Conservation (phyloP, 2,329 filamentous ascomycete species). For the Xylariaceae sp. region DNA sequence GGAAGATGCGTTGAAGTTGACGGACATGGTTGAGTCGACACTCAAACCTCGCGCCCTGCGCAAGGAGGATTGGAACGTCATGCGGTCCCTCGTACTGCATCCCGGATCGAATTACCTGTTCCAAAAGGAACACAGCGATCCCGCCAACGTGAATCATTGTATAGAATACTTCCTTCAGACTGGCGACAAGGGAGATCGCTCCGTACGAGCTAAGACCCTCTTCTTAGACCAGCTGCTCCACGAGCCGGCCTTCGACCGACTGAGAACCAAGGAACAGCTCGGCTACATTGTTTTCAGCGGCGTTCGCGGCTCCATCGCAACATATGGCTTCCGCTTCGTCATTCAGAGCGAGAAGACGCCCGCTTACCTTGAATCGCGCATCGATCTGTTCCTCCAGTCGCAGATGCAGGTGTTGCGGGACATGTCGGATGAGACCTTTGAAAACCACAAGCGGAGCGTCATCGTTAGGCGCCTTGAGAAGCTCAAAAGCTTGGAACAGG, state of each 20-base stretch:
- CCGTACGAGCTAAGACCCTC: slow-evolving; percentile 67
- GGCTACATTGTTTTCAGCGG: slow-evolving; percentile 95
- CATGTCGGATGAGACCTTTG: slow-evolving; percentile 81
- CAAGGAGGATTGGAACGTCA: slow-evolving; percentile 71
- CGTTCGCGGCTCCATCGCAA: slow-evolving; percentile 64
- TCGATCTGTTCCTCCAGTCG: slow-evolving; percentile 72
- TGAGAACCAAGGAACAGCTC: slow-evolving; percentile 94
- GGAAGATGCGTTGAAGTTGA: slow-evolving; percentile 82
- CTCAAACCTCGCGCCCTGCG: slow-evolving; percentile 71
- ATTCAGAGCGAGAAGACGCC: slow-evolving; percentile 89
- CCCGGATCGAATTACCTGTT: slow-evolving; percentile 79
- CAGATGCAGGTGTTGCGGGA: slow-evolving; percentile 62
- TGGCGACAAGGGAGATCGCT: slow-evolving; percentile 63
- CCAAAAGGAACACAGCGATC: slow-evolving; percentile 73
- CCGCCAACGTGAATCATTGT: slow-evolving; percentile 83
- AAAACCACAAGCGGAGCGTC: slow-evolving; percentile 83
- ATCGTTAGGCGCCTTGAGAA: slow-evolving; percentile 85
- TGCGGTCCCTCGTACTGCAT: slow-evolving; percentile 71
- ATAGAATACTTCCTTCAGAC: slow-evolving; percentile 73
- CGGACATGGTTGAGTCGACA: slow-evolving; percentile 72
- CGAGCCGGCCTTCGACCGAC: slow-evolving; percentile 89
- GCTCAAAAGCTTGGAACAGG: slow-evolving; percentile 83
- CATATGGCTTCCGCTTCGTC: slow-evolving; percentile 79
- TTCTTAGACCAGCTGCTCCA: slow-evolving; percentile 86
- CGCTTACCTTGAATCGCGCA: slow-evolving; percentile 77